phyloP scores from a whole-genome alignment of 192 early-diverging fungal species.

The Backusella circina region DNA sequence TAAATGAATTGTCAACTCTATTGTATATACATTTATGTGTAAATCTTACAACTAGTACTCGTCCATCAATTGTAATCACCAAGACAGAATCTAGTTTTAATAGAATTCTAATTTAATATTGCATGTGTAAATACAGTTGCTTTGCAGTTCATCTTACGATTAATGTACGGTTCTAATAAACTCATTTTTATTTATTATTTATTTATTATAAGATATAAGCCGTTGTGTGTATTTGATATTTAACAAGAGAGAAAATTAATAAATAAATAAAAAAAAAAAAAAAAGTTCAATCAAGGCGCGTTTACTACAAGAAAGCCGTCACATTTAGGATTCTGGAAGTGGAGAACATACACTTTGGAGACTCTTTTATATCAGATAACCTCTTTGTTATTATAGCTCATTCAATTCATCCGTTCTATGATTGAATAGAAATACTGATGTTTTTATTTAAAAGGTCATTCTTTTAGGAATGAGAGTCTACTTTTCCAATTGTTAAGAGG shows the following conservation, averaged over 20 bases:
- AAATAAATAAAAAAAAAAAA: not conserved
- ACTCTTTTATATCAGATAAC: too few species aligned
- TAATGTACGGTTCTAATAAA: conserved; percentile 11
- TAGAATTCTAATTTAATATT: not conserved
- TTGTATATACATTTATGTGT: not conserved
- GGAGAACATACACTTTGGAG: not conserved
- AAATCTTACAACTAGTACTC: conserved; percentile 35
- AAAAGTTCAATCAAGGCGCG: not conserved
- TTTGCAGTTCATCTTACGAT: not conserved
- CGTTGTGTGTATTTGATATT: not conserved
- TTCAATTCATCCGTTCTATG: too few species aligned
- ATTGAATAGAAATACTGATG: too few species aligned
- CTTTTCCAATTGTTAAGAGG: too few species aligned
- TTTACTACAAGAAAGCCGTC: not conserved
- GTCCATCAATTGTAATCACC: conserved; percentile 39
- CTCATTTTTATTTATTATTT: conserved; percentile 21
- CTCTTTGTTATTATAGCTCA: too few species aligned
- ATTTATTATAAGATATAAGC: not conserved
- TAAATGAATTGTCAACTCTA: not conserved
- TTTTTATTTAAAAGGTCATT: too few species aligned
- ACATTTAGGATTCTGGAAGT: not conserved
- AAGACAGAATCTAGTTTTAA: conserved; percentile 17
- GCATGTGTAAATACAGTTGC: not conserved
- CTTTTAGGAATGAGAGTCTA: too few species aligned
- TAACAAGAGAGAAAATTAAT: not conserved